Evolutionary conservation across 176 grass and related monocot species (phyloP).

Genomic region (Zoysia japonica): DNA sequence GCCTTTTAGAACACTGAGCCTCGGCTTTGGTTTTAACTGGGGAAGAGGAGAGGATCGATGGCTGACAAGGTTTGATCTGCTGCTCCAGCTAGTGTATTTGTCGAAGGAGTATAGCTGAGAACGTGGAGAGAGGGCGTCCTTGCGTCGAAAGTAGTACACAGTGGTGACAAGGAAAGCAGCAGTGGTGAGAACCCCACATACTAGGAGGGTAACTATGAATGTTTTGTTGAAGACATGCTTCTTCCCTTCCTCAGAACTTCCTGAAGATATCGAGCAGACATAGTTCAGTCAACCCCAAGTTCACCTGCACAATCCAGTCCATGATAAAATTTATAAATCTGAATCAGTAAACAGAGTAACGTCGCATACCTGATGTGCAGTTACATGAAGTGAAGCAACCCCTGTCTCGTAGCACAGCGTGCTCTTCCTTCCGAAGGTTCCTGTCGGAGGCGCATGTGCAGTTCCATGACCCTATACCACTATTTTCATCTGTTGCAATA

Average conservation of each 20-base stretch:
- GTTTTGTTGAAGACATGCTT: conserved; percentile 58
- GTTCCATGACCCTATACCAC: conserved; percentile 58
- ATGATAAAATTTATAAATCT: not conserved
- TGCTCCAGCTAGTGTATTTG: conserved; percentile 78
- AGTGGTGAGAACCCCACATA: conserved; percentile 69
- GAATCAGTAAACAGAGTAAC: conserved; percentile 3
- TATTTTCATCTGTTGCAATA: conserved; percentile 37
- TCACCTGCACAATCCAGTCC: conserved; percentile 7
- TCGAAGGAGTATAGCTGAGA: conserved; percentile 58
- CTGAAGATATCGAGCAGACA: conserved; percentile 42
- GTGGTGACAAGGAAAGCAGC: conserved; percentile 56
- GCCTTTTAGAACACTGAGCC: conserved; percentile 52
- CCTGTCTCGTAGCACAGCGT: conserved; percentile 9
- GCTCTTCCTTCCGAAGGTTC: conserved; percentile 30
- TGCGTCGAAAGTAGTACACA: conserved; percentile 71
- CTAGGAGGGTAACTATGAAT: conserved; percentile 65
- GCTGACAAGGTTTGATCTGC: conserved; percentile 77
- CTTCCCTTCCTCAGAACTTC: conserved; percentile 44
- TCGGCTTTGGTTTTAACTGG: conserved; percentile 34
- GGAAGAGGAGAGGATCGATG: conserved; percentile 61
- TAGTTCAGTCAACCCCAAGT: conserved; percentile 28
- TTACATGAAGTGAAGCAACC: conserved; percentile 88
- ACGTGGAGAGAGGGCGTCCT: conserved; percentile 55
- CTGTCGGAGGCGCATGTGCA: conserved; percentile 57
- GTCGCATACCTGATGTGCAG: conserved; percentile 74